Percentiles rank a stretch among this genome's conserved stretches.
These are phyloP conservation scores for Cryptosporidium viatorum DNA, from an alignment of 169 alveolate genomes.

Conservation along the genomic window DNA sequence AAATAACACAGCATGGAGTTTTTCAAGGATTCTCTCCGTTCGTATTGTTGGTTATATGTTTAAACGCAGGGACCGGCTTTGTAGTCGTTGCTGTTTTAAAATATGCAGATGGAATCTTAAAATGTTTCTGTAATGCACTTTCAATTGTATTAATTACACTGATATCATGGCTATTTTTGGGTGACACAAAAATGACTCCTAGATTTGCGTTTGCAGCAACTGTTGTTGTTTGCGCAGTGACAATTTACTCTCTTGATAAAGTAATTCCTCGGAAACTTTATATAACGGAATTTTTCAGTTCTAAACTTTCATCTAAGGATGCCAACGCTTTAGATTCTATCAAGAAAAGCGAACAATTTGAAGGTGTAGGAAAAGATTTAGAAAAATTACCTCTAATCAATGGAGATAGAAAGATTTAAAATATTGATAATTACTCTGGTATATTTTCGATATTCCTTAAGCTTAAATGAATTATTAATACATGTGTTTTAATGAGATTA, in stretches of 20 bases:
- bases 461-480: too few species aligned
- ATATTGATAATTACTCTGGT: not conserved
- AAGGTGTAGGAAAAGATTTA: not conserved
- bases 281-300: not conserved
- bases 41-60: slow-evolving; percentile 11
- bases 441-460: not conserved
- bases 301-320: not conserved
- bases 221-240: slow-evolving; percentile 35
- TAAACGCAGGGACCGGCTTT: slow-evolving; percentile 51
- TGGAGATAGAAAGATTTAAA: not conserved
- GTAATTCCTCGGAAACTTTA: not conserved
- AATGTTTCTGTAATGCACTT: slow-evolving; percentile 55
- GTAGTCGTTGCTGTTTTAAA: slow-evolving; percentile 52
- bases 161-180: slow-evolving; percentile 44
- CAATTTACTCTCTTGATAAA: slow-evolving; percentile 42
- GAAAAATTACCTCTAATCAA: not conserved
- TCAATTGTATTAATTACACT: slow-evolving; percentile 41
- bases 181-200: slow-evolving; percentile 47
- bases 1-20: not conserved
- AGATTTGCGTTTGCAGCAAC: slow-evolving; percentile 54
- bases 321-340: not conserved
- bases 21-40: slow-evolving; percentile 62
- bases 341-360: not conserved
- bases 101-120: slow-evolving; percentile 53
- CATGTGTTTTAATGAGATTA: not conserved